Base-by-base conservation (phyloP, 441 rosid species). In the Syzygium malaccense region DNA sequence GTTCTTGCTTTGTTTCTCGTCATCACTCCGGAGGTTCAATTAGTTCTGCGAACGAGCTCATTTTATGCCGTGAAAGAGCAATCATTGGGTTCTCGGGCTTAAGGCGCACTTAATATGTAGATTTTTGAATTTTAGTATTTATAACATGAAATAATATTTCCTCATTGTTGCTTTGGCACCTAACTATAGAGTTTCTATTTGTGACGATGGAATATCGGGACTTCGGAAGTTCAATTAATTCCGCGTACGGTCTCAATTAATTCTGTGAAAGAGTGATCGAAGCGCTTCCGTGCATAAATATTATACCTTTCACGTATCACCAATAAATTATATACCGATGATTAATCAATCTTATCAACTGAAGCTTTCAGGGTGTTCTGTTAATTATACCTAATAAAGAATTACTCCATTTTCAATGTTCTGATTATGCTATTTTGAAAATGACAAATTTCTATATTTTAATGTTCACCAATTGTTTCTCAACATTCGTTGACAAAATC, bases 331-430 rank as follows among this genome's bases (percentile, higher is more conserved):
- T 15, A 68, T 33, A 10, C 8, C 5, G 0, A 68, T 33, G 11
- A 64, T 64, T 68, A 33, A 23, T 33, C 48, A 23, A 68, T 33
- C 48, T 68, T 18, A 14, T 32, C 23, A 68, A 68, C 48, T 4
- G 11, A 33, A 13, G 12, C 14, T 68, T 68, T 68, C 10, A 18
- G 9, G 4, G 14, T 68, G 4, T 68, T 68, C 1, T 0, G 48
- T 68, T 68, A 68, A 68, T 1, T 4, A 0, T 68, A 33, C 45
- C 91, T 12, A 93, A 94, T 33, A 91, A 91, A 51, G 26, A 68
- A 68, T 68, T 68, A 68, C 33, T 33, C 7, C 79, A 19, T 68
- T 68, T 66, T 4, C 45, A 33, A 68, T 33, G 79, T 37, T 4
- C 1, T 3, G 8, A 68, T 19, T 37, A 33, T 68, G 79, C 26